phyloP scores from a whole-genome alignment of 768 basidiomycete species.

The Obba rivulosa region DNA sequence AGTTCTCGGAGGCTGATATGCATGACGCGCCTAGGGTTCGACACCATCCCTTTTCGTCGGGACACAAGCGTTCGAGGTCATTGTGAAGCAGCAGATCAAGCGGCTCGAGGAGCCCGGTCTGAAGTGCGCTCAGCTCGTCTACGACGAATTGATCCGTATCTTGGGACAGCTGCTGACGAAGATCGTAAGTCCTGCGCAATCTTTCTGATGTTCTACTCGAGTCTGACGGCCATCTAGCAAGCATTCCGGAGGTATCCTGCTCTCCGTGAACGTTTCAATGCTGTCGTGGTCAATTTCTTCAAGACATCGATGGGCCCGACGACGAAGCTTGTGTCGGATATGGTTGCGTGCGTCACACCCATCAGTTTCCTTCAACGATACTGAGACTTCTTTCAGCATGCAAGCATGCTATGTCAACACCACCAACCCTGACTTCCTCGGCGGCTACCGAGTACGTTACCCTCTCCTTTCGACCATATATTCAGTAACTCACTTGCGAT shows the following conservation, averaged over 20 bases:
- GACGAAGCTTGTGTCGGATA: constrained; percentile 87
- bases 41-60: constrained; percentile 96
- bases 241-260: constrained; percentile 95
- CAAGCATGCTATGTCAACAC: constrained; percentile 99
- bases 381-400: constrained; percentile 52
- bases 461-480: background rate
- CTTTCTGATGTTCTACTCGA: background rate
- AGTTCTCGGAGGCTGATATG: background rate
- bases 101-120: constrained; percentile 90
- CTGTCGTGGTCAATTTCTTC: constrained; percentile 96
- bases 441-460: constrained; percentile 73
- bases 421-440: constrained; percentile 97
- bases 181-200: constrained; percentile 53
- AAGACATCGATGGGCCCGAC: constrained; percentile 92
- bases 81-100: constrained; percentile 98
- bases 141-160: constrained; percentile 96
- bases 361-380: background rate
- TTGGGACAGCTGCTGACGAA: constrained; percentile 86
- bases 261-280: constrained; percentile 93
- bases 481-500: no score
- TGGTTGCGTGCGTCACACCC: constrained; percentile 65
- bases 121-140: constrained; percentile 93
- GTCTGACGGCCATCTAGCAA: constrained; percentile 48
- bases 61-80: constrained; percentile 95
- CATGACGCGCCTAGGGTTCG: constrained; percentile 63